phyloP scores from a whole-genome alignment of 176 grass and related monocot species.

The Oryza glumipatula region DNA sequence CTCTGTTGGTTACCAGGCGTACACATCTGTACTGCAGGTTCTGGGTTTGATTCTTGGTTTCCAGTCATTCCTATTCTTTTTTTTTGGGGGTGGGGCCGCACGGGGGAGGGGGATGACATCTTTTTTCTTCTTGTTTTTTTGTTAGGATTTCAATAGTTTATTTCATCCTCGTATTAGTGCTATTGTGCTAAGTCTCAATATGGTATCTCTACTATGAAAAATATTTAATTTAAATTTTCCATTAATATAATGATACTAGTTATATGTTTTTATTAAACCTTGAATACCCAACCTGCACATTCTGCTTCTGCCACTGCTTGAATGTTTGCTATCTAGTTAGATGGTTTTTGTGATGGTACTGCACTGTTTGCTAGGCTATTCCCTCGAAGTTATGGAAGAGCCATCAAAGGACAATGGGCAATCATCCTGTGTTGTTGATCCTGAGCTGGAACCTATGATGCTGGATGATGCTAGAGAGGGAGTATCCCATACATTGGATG shows the following conservation, averaged over 20 bases:
- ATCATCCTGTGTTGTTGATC: constrained; percentile 30
- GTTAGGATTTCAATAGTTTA: background rate
- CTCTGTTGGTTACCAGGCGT: background rate
- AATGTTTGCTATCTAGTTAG: constrained; percentile 9
- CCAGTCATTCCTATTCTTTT: background rate
- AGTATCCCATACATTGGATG: constrained; percentile 28
- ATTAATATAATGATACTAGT: background rate
- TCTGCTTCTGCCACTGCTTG: background rate
- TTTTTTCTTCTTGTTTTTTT: background rate
- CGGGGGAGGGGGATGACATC: too few relatives aligned
- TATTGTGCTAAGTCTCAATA: background rate
- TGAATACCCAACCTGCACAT: background rate
- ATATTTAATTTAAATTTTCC: background rate
- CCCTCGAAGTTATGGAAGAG: constrained; percentile 44
- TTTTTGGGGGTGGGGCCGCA: background rate
- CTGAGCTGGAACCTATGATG: constrained; percentile 40
- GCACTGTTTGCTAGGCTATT: constrained; percentile 34
- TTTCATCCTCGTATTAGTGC: background rate
- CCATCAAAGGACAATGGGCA: constrained; percentile 25
- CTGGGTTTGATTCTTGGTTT: background rate
- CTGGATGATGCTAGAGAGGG: constrained; percentile 40
- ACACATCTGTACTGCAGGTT: background rate
- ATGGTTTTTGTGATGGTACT: constrained; percentile 13
- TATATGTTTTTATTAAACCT: background rate
- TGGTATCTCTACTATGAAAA: constrained; percentile 23